Conservation (phyloP, 129 eudicot species). For the Ambrosia artemisiifolia region DNA sequence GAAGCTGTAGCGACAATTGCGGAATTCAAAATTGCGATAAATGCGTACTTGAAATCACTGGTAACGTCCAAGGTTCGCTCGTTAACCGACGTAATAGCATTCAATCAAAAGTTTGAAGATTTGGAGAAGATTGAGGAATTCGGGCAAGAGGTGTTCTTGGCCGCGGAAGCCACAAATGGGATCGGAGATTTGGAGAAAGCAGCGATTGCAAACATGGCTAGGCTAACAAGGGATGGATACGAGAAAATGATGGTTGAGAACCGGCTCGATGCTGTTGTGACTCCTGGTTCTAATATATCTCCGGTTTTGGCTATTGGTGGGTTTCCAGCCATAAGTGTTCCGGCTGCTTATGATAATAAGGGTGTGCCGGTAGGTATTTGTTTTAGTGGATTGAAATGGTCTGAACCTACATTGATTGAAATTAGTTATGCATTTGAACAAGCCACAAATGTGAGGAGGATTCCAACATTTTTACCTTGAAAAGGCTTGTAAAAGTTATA, state of each 20-base stretch:
- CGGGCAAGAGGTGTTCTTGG: constrained; percentile 57
- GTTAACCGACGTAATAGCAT: constrained; percentile 58
- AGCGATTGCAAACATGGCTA: constrained; percentile 36
- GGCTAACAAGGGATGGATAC: constrained; percentile 41
- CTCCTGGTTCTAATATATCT: constrained; percentile 33
- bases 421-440: constrained; percentile 70
- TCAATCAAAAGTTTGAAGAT: constrained; percentile 45
- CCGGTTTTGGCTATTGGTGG: constrained; percentile 68
- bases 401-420: constrained; percentile 61
- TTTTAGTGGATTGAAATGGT: constrained; percentile 58
- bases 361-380: constrained; percentile 68
- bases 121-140: constrained; percentile 48
- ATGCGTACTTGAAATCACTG: constrained; percentile 49
- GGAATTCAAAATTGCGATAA: constrained; percentile 58
- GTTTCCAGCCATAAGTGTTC: constrained; percentile 77
- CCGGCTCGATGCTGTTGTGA: constrained; percentile 62
- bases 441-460: constrained; percentile 50
- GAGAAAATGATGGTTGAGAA: constrained; percentile 52
- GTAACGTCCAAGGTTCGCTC: constrained; percentile 54
- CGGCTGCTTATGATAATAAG: constrained; percentile 51
- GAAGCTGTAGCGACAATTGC: constrained; percentile 38
- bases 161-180: constrained; percentile 60
- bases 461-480: constrained; percentile 41
- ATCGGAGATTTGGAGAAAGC: constrained; percentile 37
- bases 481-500: neutral